Base-by-base conservation (phyloP, 306 rosid species). In the Rubus idaeus region DNA sequence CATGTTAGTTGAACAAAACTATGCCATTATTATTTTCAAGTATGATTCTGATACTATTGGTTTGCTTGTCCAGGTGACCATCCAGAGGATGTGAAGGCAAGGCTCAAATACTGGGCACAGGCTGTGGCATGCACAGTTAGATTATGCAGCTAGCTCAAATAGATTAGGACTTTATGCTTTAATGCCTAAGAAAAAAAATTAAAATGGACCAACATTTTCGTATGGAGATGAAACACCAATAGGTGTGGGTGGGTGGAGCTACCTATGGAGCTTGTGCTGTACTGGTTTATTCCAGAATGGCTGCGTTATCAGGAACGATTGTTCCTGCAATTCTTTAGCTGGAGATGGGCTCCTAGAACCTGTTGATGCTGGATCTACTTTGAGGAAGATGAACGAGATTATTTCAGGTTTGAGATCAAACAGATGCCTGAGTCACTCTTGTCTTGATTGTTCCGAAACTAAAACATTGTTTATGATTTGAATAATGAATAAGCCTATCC, bases 51-150 rank as follows among this genome's bases (percentile, higher is more conserved):
- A 30, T 30, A 30, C 35, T 30, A 30, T 30, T 30, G 35, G n/a
- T 65, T 61, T 77, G 39, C 37, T 62, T 74, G 78, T 75, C 60
- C 82, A 91, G 98, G 98, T 78, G 98, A 94, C 39, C 90, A 85
- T 83, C 98, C 98, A 0, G 93, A 94, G 75, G 98, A 94, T 79
- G 98, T 94, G 10, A 94, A 94, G 57, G 98, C 96, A 3, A 88
- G 98, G 86, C 96, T 94, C 78, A 94, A 91, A 70, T 94, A 71
- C 71, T 94, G 97, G 98, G 98, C 98, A 0, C 97, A 94, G 74
- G 91, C 96, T 42, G 98, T 94, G 57, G 98, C 97, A 0, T 94
- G 98, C 64, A 94, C 97, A 2, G 93, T 93, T 1, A 91, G 61
- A 76, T 85, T 93, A 20, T 93, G 98, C 93, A 93, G 73, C 87